These are phyloP conservation scores for Fusarium aywerte DNA, from an alignment of 2,329 filamentous ascomycete genomes.

Conservation along the genomic window DNA sequence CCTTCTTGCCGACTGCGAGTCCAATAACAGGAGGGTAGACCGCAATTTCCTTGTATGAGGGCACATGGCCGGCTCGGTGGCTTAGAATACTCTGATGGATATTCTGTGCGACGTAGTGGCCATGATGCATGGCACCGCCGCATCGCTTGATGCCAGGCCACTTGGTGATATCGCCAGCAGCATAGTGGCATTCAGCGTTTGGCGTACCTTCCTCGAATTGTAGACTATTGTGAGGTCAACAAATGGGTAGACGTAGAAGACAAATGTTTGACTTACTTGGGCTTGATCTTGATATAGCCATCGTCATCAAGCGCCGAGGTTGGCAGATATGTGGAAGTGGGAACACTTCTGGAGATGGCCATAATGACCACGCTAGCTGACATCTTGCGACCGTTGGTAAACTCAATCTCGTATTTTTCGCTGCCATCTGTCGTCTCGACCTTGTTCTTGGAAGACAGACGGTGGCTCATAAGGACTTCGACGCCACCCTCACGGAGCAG, in stretches of 20 bases:
- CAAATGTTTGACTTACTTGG: conserved; percentile 55
- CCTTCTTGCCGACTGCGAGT: conserved; percentile 76
- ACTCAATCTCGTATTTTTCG: conserved; percentile 60
- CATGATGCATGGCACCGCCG: conserved; percentile 79
- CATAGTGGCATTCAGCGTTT: conserved; percentile 72
- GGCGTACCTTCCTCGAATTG: conserved; percentile 64
- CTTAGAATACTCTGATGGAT: conserved; percentile 70
- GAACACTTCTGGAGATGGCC: conserved; percentile 71
- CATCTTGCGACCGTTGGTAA: conserved; percentile 70
- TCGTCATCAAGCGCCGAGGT: conserved; percentile 67
- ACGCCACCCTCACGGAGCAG: conserved; percentile 72
- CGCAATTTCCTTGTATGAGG: conserved; percentile 61
- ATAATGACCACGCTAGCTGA: conserved; percentile 73
- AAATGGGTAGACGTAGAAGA: neutral
- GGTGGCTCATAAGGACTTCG: conserved; percentile 70
- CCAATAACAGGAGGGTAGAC: conserved; percentile 74
- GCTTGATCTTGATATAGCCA: conserved; percentile 71
- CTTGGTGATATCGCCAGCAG: conserved; percentile 73
- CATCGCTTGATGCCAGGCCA: conserved; percentile 86
- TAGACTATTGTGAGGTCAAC: conserved; percentile 54
- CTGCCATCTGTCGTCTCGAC: conserved; percentile 58
- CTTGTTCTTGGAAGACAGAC: conserved; percentile 62
- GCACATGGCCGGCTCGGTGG: conserved; percentile 52
- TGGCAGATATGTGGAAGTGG: conserved; percentile 73
- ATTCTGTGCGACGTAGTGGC: conserved; percentile 73